These are phyloP conservation scores for Panellus pusillus DNA, from an alignment of 768 basidiomycete genomes.

Conservation along the genomic window DNA sequence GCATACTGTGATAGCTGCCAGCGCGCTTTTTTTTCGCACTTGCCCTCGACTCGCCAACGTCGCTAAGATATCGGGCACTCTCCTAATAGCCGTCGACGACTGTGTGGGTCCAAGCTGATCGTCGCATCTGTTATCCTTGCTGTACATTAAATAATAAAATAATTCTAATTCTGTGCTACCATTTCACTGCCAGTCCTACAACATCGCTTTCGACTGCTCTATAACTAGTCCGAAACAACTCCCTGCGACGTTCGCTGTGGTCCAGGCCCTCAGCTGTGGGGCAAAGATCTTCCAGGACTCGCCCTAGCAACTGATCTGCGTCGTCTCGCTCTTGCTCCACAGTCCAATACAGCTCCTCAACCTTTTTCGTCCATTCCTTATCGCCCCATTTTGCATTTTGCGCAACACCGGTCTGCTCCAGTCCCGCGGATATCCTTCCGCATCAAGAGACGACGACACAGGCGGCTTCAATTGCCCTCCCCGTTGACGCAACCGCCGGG, in stretches of 20 bases:
- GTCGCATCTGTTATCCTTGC: slow-evolving; percentile 13
- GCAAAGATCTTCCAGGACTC: slow-evolving; percentile 32
- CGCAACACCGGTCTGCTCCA: slow-evolving; percentile 46
- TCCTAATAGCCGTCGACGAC: slow-evolving; percentile 7
- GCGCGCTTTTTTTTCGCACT: slow-evolving; percentile 44
- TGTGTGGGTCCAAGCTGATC: background rate
- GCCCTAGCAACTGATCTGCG: slow-evolving; percentile 37
- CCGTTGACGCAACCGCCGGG: slow-evolving; percentile 97
- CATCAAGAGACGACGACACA: slow-evolving; percentile 34
- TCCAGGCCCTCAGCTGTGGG: slow-evolving; percentile 34
- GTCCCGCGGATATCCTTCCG: slow-evolving; percentile 65
- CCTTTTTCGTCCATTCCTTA: slow-evolving; percentile 77
- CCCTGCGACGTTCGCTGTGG: slow-evolving; percentile 35
- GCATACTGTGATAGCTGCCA: slow-evolving; percentile 60
- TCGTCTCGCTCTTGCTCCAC: slow-evolving; percentile 7
- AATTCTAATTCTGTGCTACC: slow-evolving; percentile 39
- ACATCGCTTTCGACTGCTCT: slow-evolving; percentile 86
- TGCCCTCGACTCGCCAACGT: no score
- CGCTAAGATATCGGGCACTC: no score
- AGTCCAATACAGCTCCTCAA: slow-evolving; percentile 84
- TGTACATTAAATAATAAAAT: slow-evolving; percentile 3
- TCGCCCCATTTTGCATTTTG: slow-evolving; percentile 75
- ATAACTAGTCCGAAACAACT: slow-evolving; percentile 75
- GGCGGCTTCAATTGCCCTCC: slow-evolving; percentile 72
- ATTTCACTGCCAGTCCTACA: slow-evolving; percentile 72